These are phyloP conservation scores for Nicotiana tabacum DNA, from an alignment of 257 asterid genomes.

Conservation along the genomic window DNA sequence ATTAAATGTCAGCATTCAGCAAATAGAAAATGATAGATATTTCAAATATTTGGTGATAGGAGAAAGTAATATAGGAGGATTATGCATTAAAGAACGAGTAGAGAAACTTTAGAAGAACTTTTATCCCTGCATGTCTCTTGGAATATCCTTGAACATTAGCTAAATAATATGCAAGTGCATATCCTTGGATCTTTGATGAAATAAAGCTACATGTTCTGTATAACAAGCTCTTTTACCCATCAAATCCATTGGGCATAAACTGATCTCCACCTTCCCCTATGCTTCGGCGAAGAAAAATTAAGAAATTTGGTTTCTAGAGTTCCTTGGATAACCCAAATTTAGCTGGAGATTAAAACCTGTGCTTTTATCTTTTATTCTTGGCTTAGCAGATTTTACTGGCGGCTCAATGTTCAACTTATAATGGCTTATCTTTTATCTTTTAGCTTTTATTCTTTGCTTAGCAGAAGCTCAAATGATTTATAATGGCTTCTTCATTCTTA, in stretches of 20 bases:
- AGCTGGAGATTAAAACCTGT: not conserved
- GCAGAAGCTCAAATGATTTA: not conserved
- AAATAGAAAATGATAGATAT: not conserved
- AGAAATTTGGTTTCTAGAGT: not conserved
- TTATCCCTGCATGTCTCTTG: not conserved
- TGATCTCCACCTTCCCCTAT: not conserved
- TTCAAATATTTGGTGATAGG: not conserved
- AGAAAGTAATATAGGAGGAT: not conserved
- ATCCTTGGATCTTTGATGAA: not conserved
- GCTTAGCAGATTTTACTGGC: not conserved
- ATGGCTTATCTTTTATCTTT: not conserved
- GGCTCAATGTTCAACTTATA: not conserved
- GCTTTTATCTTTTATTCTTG: conserved; percentile 1
- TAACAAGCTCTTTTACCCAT: not conserved
- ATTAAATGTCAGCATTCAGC: not conserved
- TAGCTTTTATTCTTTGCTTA: not conserved
- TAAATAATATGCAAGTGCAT: not conserved
- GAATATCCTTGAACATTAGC: not conserved
- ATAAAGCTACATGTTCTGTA: not conserved
- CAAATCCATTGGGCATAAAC: not conserved
- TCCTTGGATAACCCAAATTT: not conserved
- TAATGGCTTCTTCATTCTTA: not conserved
- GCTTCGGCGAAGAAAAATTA: not conserved
- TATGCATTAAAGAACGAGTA: not conserved
- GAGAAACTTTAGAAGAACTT: not conserved